Evolutionary conservation across 1,139 yeast species (phyloP), one percentile per base, ranked within the genome.

Genomic region (Trichomonascaceae sp.): DNA sequence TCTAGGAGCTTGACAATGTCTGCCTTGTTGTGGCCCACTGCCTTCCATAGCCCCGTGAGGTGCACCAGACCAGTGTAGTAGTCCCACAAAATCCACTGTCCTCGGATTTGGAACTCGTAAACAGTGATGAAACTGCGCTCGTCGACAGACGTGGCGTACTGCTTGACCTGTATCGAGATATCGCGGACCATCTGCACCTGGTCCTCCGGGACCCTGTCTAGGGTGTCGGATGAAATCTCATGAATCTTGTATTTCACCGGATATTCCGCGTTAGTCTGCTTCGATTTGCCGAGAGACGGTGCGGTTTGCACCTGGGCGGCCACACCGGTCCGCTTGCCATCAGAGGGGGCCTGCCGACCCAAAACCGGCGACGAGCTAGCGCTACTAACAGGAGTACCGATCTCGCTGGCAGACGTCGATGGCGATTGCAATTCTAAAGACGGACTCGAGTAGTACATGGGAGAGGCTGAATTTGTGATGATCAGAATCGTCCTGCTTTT

Each of bases 11-110:
- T 76, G 37, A 76, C 82, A 32, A 81, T 79, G 56, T 78, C 89
- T 13, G 89, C 81, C 56, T 76, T 80, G 33, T 71, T 56, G 50
- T 75, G 72, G 11, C 77, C 78, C 27, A 79, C 65, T 11, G 87
- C 77, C 56, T 85, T 81, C 95, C 96, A 85, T 36, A 85, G 66
- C 0, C 95, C 95, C 0, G 96, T 85, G 38, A 85, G 65, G 52
- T 84, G 94, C 6, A 85, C 95, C 53, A 75, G 78, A 1, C 96
- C 95, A 0, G 92, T 76, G 47, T 70, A 73, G 51, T 78, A 76
- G 54, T 82, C 94, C 96, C 96, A 85, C 41, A 84, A 75, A 38
- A 87, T 69, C 73, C 84, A 72, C 38, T 61, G 65, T 52, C 56
- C 69, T 45, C 76, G 76, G 39, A 81, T 54, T 47, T 59, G 64